Evolutionary conservation across 176 grass and related monocot genomes (phyloP), one percentile per base, ranked within the genome.

Genomic region (Typha latifolia): DNA sequence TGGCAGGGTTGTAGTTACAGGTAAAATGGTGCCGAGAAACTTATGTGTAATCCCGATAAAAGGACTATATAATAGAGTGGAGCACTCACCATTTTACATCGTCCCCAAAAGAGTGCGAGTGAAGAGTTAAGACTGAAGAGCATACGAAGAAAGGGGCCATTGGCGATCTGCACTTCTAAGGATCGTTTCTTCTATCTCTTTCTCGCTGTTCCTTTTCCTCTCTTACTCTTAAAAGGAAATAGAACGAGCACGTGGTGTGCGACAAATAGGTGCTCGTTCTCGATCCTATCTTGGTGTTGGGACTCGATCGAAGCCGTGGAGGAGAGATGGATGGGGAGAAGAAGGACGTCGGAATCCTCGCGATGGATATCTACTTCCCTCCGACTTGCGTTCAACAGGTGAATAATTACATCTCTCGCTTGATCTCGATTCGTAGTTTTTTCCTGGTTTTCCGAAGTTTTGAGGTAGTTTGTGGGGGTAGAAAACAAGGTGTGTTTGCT

Each of bases 311-410:
- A 47, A 65, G 5, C 27, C 26, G 4, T 16, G 29, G 14, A 16
- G 6, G 26, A 47, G 63, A 65, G 63, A 65, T 65, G 63, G 63
- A 65, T 7, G 15, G 15, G 63, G 16, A n/a, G 24, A 65, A 16
- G 63, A 65, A 65, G 63, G 32, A 37, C 31, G 63, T 65, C 1
- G 63, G 63, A 18, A 65, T 65, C 31, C 31, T 65, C 32, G 63
- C 63, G 27, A 65, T 65, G 63, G 63, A 65, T 37, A 47, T 65
- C 63, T 65, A 65, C 63, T 19, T 65, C 32, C 63, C 63, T 65
- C 31, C 63, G 14, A 43, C 63, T 65, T 65, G 63, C 32, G 29
- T 65, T 34, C 32, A 20, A n/a, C 63, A 65, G 31, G 63, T 65
- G 29, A 0, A n/a, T 18, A 8, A 57, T 57, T 15, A 57, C 6